Conservation (phyloP, 176 grass and related monocot species). For the Phyllostachys edulis region DNA sequence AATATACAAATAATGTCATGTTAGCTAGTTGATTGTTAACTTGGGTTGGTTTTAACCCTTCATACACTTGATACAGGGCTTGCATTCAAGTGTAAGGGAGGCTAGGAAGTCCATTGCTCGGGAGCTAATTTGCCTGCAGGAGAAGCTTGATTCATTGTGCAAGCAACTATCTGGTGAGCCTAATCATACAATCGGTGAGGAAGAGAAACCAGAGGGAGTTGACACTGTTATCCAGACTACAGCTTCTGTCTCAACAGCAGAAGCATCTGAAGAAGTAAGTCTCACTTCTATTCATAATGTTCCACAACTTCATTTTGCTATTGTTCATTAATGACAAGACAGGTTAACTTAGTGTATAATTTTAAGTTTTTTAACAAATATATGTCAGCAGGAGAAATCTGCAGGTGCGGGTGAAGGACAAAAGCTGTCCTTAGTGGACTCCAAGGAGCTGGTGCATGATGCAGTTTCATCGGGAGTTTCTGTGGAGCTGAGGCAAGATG, state of each 20-base stretch:
- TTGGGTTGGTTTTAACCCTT: constrained; percentile 23
- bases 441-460: not conserved
- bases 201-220: not conserved
- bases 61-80: constrained; percentile 40
- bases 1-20: not conserved
- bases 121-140: constrained; percentile 66
- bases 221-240: not conserved
- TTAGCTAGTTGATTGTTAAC: not conserved
- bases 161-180: constrained; percentile 5
- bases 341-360: not conserved
- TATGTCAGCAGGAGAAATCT: not conserved
- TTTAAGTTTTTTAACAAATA: not conserved
- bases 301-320: not conserved
- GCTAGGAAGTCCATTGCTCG: constrained; percentile 66
- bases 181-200: constrained; percentile 4
- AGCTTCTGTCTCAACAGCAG: not conserved
- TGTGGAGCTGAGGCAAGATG: not conserved
- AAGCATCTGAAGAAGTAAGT: constrained; percentile 37
- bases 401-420: not conserved
- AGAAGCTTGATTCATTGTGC: constrained; percentile 62
- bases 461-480: not conserved
- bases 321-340: not conserved
- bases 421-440: not conserved
- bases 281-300: not conserved
- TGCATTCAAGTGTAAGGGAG: constrained; percentile 66